Conservation (phyloP, 768 basidiomycete genomes). For the Agrocybe chaxingu region DNA sequence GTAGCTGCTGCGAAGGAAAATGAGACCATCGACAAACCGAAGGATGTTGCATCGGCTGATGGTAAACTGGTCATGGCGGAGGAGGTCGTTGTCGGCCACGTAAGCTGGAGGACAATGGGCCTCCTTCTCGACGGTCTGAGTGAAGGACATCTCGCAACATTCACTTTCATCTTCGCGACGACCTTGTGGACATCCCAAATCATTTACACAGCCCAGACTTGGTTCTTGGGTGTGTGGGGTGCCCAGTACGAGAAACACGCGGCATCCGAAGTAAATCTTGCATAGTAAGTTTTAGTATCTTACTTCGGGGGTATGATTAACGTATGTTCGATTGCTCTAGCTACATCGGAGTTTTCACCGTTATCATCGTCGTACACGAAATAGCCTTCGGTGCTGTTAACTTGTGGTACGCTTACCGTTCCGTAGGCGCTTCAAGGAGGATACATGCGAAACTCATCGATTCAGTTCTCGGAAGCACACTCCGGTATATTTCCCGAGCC, state of each 20-base stretch:
- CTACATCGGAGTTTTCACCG: conserved; percentile 39
- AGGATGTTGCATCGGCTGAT: conserved; percentile 12
- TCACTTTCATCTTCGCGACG: conserved; percentile 25
- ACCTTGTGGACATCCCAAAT: conserved; percentile 23
- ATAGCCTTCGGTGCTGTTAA: conserved; percentile 5
- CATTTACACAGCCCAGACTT: conserved; percentile 30
- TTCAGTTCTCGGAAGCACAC: conserved; percentile 14
- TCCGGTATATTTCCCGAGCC: conserved; percentile 9
- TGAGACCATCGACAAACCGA: conserved; percentile 2
- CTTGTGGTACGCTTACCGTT: conserved; percentile 25
- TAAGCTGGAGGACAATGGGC: conserved; percentile 25
- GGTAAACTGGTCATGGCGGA: conserved; percentile 62
- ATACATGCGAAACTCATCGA: conserved; percentile 12
- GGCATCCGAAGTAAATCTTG: conserved; percentile 28
- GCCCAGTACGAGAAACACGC: conserved; percentile 34
- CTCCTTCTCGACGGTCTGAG: conserved; percentile 33
- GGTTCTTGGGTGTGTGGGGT: conserved; percentile 45
- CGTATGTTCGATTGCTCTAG: conserved; percentile 22
- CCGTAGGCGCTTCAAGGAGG: conserved; percentile 30
- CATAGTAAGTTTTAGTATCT: conserved; percentile 30
- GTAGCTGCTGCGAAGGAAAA: conserved; percentile 24
- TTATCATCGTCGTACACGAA: conserved; percentile 2
- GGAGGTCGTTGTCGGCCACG: conserved; percentile 43
- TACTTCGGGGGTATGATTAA: not conserved
- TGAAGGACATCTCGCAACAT: conserved; percentile 28